Percentiles rank a stretch among this genome's conserved stretches.
These are phyloP conservation scores for Cystoderma amianthinum DNA, from an alignment of 768 basidiomycete species.

Conservation along the genomic window DNA sequence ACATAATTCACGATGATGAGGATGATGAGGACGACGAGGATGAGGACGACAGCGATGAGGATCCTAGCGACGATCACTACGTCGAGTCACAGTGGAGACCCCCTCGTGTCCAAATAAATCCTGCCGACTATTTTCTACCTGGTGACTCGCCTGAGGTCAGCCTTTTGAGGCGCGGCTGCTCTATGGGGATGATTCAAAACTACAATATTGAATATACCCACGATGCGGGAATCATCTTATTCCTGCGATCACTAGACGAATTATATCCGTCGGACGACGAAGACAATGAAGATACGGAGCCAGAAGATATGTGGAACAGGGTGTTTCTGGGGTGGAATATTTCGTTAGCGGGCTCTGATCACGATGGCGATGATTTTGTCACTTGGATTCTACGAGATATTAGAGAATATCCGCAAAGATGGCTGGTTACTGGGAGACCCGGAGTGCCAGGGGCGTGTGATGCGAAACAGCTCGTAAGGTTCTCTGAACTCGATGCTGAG, in stretches of 20 bases:
- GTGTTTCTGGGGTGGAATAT: conserved; percentile 71
- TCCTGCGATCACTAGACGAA: conserved; percentile 4
- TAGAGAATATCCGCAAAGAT: conserved; percentile 20
- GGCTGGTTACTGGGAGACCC: conserved; percentile 19
- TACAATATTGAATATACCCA: conserved; percentile 2
- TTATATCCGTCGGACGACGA: conserved; percentile 21
- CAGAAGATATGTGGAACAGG: conserved; percentile 23
- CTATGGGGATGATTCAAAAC: conserved; percentile 1
- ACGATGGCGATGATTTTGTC: conserved; percentile 37
- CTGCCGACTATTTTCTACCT: conserved; percentile 11
- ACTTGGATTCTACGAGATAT: conserved; percentile 29
- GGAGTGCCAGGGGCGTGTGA: conserved; percentile 20
- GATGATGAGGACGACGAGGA: conserved; percentile 26
- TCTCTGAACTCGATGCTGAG: conserved; percentile 18
- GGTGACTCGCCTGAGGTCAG: conserved; percentile 14
- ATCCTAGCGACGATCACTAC: conserved; percentile 15
- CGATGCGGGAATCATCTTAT: background rate
- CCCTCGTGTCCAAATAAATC: conserved; percentile 28
- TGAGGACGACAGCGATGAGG: conserved; percentile 28
- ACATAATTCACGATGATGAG: conserved; percentile 19
- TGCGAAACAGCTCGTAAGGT: conserved; percentile 21
- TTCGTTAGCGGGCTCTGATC: conserved; percentile 36
- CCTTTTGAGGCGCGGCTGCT: conserved; percentile 9
- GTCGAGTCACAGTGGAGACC: conserved; percentile 53
- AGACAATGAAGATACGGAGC: conserved; percentile 13